Evolutionary conservation across 2,329 filamentous ascomycete species (phyloP).

Genomic region (Xylaria sp.): DNA sequence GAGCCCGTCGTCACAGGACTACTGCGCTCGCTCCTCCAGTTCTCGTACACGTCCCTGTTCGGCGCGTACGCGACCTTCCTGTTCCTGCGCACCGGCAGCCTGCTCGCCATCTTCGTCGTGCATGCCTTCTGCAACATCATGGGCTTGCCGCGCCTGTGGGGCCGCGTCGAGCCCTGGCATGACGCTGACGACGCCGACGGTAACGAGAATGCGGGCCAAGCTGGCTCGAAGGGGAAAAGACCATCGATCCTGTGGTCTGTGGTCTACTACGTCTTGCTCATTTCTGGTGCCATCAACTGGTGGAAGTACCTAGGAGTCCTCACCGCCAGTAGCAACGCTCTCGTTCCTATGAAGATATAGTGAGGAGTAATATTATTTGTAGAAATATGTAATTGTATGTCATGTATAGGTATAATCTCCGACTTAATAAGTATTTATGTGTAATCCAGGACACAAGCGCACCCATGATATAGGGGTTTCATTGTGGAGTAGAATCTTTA

Average conservation of each 20-base stretch:
- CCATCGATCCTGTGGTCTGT: conserved; percentile 68
- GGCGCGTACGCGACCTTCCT: conserved; percentile 92
- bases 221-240: conserved; percentile 35
- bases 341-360: conserved; percentile 46
- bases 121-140: conserved; percentile 94
- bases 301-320: conserved; percentile 72
- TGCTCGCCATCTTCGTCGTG: conserved; percentile 75
- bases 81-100: conserved; percentile 82
- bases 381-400: background rate
- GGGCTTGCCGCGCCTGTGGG: conserved; percentile 87
- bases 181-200: conserved; percentile 31
- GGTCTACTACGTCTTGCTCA: conserved; percentile 78
- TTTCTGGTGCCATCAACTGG: conserved; percentile 74
- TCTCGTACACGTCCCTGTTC: conserved; percentile 90
- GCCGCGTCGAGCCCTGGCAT: conserved; percentile 65
- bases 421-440: background rate
- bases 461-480: background rate
- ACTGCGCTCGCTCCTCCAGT: conserved; percentile 78
- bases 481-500: conserved; percentile 9
- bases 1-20: conserved; percentile 68
- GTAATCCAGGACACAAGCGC: background rate
- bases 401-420: background rate
- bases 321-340: conserved; percentile 66
- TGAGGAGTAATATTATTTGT: background rate
- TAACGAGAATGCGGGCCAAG: conserved; percentile 28